phyloP scores from a whole-genome alignment of 495 filamentous ascomycete species.

The Podospora pseudocomata region DNA sequence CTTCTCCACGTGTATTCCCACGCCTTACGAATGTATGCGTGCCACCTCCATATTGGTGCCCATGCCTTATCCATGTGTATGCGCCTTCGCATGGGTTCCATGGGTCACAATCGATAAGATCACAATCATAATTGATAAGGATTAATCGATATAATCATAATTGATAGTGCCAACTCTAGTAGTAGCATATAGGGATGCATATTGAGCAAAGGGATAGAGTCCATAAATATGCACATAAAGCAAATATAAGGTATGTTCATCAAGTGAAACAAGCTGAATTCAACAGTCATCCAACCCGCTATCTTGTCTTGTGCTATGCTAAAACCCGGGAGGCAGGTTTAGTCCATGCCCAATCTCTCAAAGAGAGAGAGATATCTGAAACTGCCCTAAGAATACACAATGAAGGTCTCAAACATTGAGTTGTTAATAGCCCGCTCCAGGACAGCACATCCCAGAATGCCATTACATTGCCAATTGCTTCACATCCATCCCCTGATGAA shows the following conservation, averaged over 20 bases:
- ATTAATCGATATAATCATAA: too few relatives aligned
- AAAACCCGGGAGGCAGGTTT: neutral
- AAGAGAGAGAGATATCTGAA: neutral
- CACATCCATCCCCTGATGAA: neutral
- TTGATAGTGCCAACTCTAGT: too few relatives aligned
- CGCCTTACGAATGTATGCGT: too few relatives aligned
- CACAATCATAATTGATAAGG: too few relatives aligned
- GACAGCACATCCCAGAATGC: neutral
- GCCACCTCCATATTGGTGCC: too few relatives aligned
- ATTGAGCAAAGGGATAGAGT: too few relatives aligned
- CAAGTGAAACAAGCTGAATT: neutral
- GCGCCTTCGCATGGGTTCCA: too few relatives aligned
- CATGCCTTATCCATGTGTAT: too few relatives aligned
- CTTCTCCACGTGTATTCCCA: too few relatives aligned
- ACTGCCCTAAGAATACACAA: conserved; percentile 7
- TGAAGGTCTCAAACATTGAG: neutral
- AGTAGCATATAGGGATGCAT: too few relatives aligned
- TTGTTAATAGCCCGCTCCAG: neutral
- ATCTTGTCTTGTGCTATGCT: neutral
- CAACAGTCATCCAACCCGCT: neutral
- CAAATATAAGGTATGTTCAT: neutral
- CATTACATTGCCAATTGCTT: neutral
- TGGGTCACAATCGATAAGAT: too few relatives aligned
- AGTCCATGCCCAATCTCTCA: neutral
- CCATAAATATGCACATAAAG: too few relatives aligned